Evolutionary conservation across 2,329 filamentous ascomycete species (phyloP).

Genomic region (Neoascochyta sp.): DNA sequence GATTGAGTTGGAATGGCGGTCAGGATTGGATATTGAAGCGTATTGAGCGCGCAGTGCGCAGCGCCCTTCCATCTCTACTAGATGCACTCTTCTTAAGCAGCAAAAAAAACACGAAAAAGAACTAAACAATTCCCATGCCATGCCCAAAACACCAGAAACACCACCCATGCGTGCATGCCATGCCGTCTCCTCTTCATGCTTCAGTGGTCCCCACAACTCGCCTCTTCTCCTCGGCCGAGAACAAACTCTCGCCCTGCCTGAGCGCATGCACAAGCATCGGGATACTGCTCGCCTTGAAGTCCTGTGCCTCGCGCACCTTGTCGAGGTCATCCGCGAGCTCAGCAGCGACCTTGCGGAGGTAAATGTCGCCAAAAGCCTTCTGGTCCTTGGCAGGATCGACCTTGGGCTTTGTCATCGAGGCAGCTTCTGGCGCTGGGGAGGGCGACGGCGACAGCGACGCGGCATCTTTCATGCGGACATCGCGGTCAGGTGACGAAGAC

Average conservation of each 20-base stretch:
- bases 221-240: slow-evolving; percentile 53
- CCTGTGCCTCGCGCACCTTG: slow-evolving; percentile 63
- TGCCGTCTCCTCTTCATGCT: background rate
- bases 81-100: too few species aligned
- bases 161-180: slow-evolving; percentile 12
- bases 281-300: slow-evolving; percentile 63
- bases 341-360: slow-evolving; percentile 64
- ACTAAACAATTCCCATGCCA: background rate
- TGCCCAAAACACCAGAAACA: slow-evolving; percentile 10
- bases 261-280: slow-evolving; percentile 64
- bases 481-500: slow-evolving; percentile 5
- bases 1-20: slow-evolving; percentile 84
- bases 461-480: slow-evolving; percentile 19
- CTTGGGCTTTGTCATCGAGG: slow-evolving; percentile 2
- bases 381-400: slow-evolving; percentile 5
- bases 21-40: slow-evolving; percentile 29
- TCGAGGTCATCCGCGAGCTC: slow-evolving; percentile 74
- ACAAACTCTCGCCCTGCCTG: slow-evolving; percentile 63
- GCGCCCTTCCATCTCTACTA: too few species aligned
- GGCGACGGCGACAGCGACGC: slow-evolving; percentile 4
- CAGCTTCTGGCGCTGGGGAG: slow-evolving; percentile 3
- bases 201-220: slow-evolving; percentile 33
- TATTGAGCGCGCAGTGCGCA: slow-evolving; percentile 11
- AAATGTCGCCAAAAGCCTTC: slow-evolving; percentile 58
- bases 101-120: too few species aligned